Base-by-base conservation (phyloP, 495 filamentous ascomycete genomes). In the Trichoderma gamsii region DNA sequence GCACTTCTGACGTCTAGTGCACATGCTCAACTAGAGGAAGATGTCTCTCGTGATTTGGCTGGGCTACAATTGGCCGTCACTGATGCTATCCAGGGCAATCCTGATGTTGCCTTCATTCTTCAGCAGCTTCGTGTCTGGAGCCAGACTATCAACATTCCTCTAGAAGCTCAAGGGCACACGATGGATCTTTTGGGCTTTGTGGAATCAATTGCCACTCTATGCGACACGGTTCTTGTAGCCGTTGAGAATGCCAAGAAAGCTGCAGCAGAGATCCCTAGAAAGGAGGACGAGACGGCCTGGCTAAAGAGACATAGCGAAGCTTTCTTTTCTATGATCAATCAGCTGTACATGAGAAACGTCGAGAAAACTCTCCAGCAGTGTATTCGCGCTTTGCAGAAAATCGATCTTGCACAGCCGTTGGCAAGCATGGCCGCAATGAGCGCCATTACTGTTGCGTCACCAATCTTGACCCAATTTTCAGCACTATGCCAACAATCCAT, bases 401-500 rank as follows among this genome's bases (percentile, higher is more conserved):
- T 91, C 9, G 77, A 87, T 67, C 73, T 82, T 8, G 71, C 75
- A 61, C 78, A 85, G 32, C 63, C 72, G 15, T 63, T 73, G 21
- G 75, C 76, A 43, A 76, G 86, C 59, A 72, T 78, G 41, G 70
- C 82, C 41, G 85, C 85, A 3, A 78, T 82, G 27, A 87, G 89
- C 6, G 71, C 94, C 25, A 83, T 92, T 68, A 84, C 87, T 3
- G 83, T 87, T 38, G 76, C 93, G 38, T 72, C 86, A 5, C 93
- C 95, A 0, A 88, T 97, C 63, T 72, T 95, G 15, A 80, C 87
- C 67, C 88, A 92, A 72, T 99, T 93, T 71, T 79, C 80, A 44
- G 75, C 81, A 27, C 87, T 88, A 27, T 88, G 86, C 73, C 72
- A 80, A 21, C 77, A 83, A 18, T 72, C 85, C 32, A 71, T 90